A percentile compares a stretch with the other conserved stretches of the same genome.
These are phyloP conservation scores for Phytophthora citricola DNA, from an alignment of 352 stramenopile species.

Conservation along the genomic window DNA sequence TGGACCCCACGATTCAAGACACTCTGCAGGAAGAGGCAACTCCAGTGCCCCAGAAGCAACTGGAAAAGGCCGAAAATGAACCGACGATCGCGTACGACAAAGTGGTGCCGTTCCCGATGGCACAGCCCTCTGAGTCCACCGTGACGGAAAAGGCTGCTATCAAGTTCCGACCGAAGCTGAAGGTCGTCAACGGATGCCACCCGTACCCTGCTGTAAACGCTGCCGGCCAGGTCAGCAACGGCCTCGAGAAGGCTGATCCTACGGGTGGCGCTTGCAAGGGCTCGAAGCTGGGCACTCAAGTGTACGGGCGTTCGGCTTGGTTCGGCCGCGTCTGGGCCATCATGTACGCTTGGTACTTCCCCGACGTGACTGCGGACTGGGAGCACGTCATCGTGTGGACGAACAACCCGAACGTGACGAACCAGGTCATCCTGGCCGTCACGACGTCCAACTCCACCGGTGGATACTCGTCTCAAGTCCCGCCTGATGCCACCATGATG, in stretches of 20 bases:
- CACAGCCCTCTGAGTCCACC: slow-evolving; percentile 6
- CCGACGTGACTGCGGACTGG: slow-evolving; percentile 12
- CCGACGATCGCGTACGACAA: slow-evolving; percentile 19
- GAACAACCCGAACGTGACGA: slow-evolving; percentile 27
- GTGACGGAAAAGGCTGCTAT: slow-evolving; percentile 23
- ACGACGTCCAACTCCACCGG: slow-evolving; percentile 13
- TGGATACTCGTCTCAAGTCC: slow-evolving; percentile 4
- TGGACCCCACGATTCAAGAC: slow-evolving; percentile 11
- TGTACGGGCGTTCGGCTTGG: slow-evolving; percentile 27
- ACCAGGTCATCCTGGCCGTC: slow-evolving; percentile 16
- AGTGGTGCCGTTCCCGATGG: slow-evolving; percentile 13
- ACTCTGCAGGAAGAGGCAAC: slow-evolving; percentile 1
- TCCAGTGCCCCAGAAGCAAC: slow-evolving; percentile 3
- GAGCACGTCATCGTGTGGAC: slow-evolving; percentile 29
- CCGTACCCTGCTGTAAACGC: slow-evolving; percentile 27
- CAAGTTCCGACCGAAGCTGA: slow-evolving; percentile 19
- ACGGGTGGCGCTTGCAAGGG: slow-evolving; percentile 1
- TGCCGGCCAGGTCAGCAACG: slow-evolving; percentile 18
- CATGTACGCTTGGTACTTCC: slow-evolving; percentile 27
- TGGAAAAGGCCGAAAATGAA: background rate
- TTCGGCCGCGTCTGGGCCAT: slow-evolving; percentile 26
- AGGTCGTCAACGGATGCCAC: slow-evolving; percentile 18
- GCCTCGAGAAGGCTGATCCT: slow-evolving; percentile 11
- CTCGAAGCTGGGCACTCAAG: slow-evolving; percentile 16
- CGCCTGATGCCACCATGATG: slow-evolving; percentile 10